Percentiles rank a stretch among this genome's conserved stretches.
These are phyloP conservation scores for Yamagishiella unicocca DNA, from an alignment of 139 green algal genomes.

Conservation along the genomic window DNA sequence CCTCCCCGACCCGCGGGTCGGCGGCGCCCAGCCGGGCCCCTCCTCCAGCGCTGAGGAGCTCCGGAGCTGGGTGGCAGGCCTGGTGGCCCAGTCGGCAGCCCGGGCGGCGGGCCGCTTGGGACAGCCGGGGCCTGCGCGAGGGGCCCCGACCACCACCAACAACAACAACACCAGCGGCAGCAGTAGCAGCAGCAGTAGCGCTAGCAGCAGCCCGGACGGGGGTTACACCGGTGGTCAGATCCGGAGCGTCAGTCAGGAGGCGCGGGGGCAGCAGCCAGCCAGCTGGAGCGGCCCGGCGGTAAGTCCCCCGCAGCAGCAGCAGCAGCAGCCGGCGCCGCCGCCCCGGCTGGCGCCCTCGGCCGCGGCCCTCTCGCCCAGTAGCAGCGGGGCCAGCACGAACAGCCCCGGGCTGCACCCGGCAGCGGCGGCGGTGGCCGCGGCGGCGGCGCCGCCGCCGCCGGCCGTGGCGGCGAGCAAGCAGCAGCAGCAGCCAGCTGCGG, in stretches of 20 bases:
- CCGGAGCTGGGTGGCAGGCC: conserved; percentile 1
- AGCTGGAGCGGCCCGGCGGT: not conserved
- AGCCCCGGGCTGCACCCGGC: not conserved
- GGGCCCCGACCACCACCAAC: not conserved
- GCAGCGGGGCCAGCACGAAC: not conserved
- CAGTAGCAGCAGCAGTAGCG: not conserved
- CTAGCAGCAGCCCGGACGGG: not conserved
- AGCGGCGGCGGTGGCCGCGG: not conserved
- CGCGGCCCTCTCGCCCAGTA: too few species aligned
- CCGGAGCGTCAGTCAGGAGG: not conserved
- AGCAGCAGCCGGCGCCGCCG: not conserved
- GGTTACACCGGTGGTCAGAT: too few species aligned
- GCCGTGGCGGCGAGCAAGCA: not conserved
- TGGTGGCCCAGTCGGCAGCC: not conserved
- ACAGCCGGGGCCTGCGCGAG: not conserved
- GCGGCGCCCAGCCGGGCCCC: not conserved
- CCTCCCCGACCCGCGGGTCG: not conserved
- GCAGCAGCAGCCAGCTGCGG: not conserved
- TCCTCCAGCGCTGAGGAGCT: conserved; percentile 20
- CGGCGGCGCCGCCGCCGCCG: not conserved
- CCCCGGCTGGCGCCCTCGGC: not conserved
- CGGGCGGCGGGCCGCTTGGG: not conserved
- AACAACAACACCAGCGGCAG: not conserved
- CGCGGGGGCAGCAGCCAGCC: too few species aligned
- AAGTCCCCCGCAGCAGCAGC: not conserved